Conservation (phyloP, 305 asterid genomes). For the Fraxinus albicans region DNA sequence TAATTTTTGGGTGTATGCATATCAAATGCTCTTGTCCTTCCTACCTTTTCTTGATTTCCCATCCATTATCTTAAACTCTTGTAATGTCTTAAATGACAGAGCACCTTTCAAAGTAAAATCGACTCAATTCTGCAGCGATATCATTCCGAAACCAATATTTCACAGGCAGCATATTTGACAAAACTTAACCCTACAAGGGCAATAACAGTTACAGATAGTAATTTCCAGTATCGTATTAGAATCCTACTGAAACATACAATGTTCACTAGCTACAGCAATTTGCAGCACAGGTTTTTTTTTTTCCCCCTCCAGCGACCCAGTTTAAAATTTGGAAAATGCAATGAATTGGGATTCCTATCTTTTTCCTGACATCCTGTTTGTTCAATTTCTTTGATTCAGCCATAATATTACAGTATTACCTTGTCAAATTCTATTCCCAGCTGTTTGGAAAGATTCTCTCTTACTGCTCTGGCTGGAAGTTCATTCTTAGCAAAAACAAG, state of each 20-base stretch:
- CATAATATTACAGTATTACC: slow-evolving; percentile 42
- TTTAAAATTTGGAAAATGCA: background rate
- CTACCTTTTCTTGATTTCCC: background rate
- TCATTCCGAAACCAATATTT: background rate
- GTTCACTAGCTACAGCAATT: slow-evolving; percentile 1
- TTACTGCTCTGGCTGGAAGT: slow-evolving; percentile 73
- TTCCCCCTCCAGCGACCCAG: background rate
- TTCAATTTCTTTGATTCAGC: slow-evolving; percentile 19
- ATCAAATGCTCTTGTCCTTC: background rate
- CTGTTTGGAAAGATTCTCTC: slow-evolving; percentile 71
- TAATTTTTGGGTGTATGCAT: background rate
- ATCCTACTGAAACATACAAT: background rate
- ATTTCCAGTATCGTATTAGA: background rate
- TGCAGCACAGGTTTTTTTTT: slow-evolving; percentile 1
- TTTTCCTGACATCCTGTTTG: slow-evolving; percentile 11
- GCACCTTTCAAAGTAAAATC: background rate
- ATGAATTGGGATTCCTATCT: slow-evolving; percentile 4
- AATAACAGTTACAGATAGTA: background rate
- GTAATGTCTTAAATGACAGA: background rate
- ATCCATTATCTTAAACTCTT: background rate
- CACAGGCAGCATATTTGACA: background rate
- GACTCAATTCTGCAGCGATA: background rate
- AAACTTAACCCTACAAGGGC: background rate
- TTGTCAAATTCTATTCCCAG: slow-evolving; percentile 76
- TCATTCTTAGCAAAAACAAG: slow-evolving; percentile 81